Evolutionary conservation across 2,329 filamentous ascomycete genomes (phyloP).

Genomic region (Monosporascus sp.): DNA sequence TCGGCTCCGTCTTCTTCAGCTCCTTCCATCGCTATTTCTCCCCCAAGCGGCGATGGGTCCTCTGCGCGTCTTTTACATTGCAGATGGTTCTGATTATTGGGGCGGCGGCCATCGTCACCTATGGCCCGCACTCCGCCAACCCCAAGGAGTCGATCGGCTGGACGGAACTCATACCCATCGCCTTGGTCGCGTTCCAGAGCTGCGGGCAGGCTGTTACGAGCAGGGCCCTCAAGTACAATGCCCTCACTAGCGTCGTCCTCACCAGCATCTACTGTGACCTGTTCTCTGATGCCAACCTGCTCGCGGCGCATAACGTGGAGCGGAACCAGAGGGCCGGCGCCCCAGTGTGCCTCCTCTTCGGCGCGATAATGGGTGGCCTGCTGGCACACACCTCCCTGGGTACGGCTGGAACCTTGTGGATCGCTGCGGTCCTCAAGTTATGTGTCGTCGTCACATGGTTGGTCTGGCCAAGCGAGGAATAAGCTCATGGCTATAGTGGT

Average conservation of each 20-base stretch:
- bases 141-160: slow-evolving; percentile 44
- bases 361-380: slow-evolving; percentile 45
- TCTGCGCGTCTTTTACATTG: slow-evolving; percentile 51
- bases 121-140: slow-evolving; percentile 34
- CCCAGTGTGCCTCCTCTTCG: slow-evolving; percentile 42
- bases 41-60: slow-evolving; percentile 59
- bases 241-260: slow-evolving; percentile 71
- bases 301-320: slow-evolving; percentile 40
- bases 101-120: slow-evolving; percentile 50
- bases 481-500: background rate
- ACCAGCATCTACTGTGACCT: slow-evolving; percentile 80
- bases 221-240: slow-evolving; percentile 62
- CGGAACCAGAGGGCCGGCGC: slow-evolving; percentile 46
- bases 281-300: slow-evolving; percentile 58
- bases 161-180: slow-evolving; percentile 61
- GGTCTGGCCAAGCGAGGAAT: slow-evolving; percentile 48
- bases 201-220: slow-evolving; percentile 75
- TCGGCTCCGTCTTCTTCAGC: slow-evolving; percentile 67
- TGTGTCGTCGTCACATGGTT: slow-evolving; percentile 54
- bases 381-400: slow-evolving; percentile 44
- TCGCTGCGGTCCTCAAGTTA: slow-evolving; percentile 52
- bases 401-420: slow-evolving; percentile 52
- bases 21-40: slow-evolving; percentile 61
- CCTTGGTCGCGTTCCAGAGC: slow-evolving; percentile 68
- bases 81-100: slow-evolving; percentile 46